phyloP scores from a whole-genome alignment of 345 rosid species.

The Salix exigua region DNA sequence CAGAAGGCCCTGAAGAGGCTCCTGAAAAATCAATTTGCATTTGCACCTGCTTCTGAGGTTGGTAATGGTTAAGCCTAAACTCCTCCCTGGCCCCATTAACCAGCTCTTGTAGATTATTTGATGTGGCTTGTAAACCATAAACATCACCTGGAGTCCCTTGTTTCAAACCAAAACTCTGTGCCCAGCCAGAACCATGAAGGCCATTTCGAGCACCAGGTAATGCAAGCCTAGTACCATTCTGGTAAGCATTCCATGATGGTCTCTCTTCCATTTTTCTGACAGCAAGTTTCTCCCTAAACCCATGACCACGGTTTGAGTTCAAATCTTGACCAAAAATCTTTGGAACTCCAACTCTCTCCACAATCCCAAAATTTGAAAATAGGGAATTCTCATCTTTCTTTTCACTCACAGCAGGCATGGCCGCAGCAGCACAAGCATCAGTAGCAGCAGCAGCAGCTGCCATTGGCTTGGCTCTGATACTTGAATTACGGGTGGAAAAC shows the following conservation, averaged over 20 bases:
- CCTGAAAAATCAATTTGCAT: constrained; percentile 72
- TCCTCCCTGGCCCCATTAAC: constrained; percentile 47
- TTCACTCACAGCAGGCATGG: constrained; percentile 29
- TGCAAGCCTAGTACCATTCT: constrained; percentile 42
- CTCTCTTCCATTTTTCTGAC: constrained; percentile 83
- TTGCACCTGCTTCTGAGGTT: constrained; percentile 52
- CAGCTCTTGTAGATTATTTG: constrained; percentile 44
- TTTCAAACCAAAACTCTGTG: constrained; percentile 41
- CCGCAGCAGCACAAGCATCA: background rate
- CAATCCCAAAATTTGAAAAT: constrained; percentile 33
- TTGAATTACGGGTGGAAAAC: constrained; percentile 47
- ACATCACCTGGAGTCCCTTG: constrained; percentile 41
- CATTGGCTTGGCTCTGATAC: constrained; percentile 32
- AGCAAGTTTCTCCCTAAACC: constrained; percentile 75
- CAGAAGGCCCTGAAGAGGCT: constrained; percentile 57
- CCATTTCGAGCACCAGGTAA: constrained; percentile 45
- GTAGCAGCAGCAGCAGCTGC: background rate
- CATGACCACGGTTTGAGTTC: constrained; percentile 32
- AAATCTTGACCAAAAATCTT: constrained; percentile 84
- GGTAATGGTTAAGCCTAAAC: constrained; percentile 40
- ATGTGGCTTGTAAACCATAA: constrained; percentile 37
- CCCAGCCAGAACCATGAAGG: constrained; percentile 53
- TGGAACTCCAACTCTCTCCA: constrained; percentile 43
- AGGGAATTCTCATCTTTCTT: constrained; percentile 45
- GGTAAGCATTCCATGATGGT: constrained; percentile 49